Evolutionary conservation across 2,329 filamentous ascomycete genomes (phyloP), one percentile per base, ranked within the genome.

Genomic region (Lasiodiplodia sp.): DNA sequence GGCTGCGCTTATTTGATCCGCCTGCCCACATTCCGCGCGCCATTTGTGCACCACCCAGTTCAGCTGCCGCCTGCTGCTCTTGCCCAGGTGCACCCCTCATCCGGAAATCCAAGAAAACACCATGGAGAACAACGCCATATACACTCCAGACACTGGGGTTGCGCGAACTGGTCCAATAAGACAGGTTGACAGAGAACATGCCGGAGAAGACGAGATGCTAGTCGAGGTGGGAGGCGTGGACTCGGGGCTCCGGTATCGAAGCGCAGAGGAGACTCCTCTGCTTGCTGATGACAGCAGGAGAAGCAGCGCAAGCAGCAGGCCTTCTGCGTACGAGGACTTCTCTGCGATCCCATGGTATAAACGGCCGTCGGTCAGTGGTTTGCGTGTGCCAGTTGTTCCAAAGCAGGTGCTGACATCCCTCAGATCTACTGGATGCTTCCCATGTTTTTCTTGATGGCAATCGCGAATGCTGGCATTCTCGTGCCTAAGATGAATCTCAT

Each of bases 401-500:
- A 23, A 34, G 44, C 25, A 18, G 25, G 44, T 53, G 25, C 67
- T 68, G 37, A 68, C 47, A 16, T 23, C 21, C 28, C 34, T 21
- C 66, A 81, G 92, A 88, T 96, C 65, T 92, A 86, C 79, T 98
- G 94, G 92, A 85, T 98, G 4, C 79, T 98, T 8, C 88, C 87
- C 0, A 92, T 94, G 0, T 96, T 94, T 79, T 85, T 92, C 68
- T 80, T 97, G 55, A 95, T 93, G 76, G 93, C 93, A 0, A 83
- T 96, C 66, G 94, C 94, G 0, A 95, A 96, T 79, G 96, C 95
- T 38, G 93, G 93, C 68, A 87, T 92, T 7, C 84, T 96, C 8
- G 92, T 97, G 10, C 94, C 95, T 11, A 96, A 92, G 78, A 85
- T 97, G 71, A 97, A 97, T 75, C 82, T 97, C 80, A 93, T 97